These are phyloP conservation scores for Silene noctiflora DNA, from an alignment of 179 eudicot genomes.

Conservation along the genomic window DNA sequence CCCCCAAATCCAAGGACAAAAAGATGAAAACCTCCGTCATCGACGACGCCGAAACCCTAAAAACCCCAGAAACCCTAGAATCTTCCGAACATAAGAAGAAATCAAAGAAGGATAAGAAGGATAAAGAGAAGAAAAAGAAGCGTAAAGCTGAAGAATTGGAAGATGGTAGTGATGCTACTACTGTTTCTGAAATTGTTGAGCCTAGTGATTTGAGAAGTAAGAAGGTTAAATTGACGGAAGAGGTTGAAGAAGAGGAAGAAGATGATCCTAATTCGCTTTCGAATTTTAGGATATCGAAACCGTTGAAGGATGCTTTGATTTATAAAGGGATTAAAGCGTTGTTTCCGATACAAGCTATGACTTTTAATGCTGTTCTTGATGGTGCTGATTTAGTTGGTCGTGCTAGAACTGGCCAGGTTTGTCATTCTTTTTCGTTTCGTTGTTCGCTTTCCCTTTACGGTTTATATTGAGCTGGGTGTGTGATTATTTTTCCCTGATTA, in stretches of 20 bases:
- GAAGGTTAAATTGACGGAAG: conserved; percentile 40
- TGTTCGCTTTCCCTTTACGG: neutral
- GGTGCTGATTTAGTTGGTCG: conserved; percentile 88
- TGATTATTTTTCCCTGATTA: neutral
- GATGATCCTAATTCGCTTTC: conserved; percentile 54
- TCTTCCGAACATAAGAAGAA: conserved; percentile 26
- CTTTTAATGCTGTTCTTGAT: conserved; percentile 60
- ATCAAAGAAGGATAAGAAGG: conserved; percentile 40
- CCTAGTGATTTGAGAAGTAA: conserved; percentile 28
- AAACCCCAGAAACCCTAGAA: conserved; percentile 5
- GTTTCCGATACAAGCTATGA: conserved; percentile 91
- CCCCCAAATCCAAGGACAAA: conserved; percentile 32
- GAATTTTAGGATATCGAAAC: conserved; percentile 68
- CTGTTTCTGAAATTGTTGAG: conserved; percentile 44
- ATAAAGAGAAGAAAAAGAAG: conserved; percentile 46
- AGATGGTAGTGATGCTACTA: conserved; percentile 50
- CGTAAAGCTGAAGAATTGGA: conserved; percentile 42
- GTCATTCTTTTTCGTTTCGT: neutral
- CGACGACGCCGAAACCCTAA: neutral
- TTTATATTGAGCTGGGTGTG: neutral
- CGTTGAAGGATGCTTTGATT: conserved; percentile 52
- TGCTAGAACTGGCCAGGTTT: conserved; percentile 96
- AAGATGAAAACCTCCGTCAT: conserved; percentile 21
- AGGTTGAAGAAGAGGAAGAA: conserved; percentile 25
- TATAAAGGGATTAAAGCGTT: conserved; percentile 67